Evolutionary conservation across 306 rosid species (phyloP), one percentile per base, ranked within the genome.

Genomic region (Pyrus pyrifolia): DNA sequence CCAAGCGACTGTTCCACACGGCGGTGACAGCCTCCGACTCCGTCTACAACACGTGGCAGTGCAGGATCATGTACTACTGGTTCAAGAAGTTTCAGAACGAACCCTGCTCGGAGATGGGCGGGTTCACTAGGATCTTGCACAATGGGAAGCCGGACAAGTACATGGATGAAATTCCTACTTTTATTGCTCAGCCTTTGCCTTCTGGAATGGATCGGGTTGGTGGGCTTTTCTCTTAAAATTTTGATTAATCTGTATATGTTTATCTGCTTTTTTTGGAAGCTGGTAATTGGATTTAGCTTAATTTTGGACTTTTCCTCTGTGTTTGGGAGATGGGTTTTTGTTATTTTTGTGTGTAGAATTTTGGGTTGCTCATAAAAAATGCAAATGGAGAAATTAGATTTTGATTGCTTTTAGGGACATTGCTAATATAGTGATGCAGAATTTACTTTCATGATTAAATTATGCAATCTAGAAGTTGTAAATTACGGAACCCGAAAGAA

Each of bases 91-190:
- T 93, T 18, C 83, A 79, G 83, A 81, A 85, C 22, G 70, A 23
- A 6, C 83, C 89, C 22, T 77, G 74, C 25, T 96, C 99, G n/a
- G 91, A 81, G 15, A 96, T 96, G 99, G 99, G 99, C 38, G 97
- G 98, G 0, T 96, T 91, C 77, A 96, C 99, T 0, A 79, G 99
- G 88, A 91, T 96, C 75, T 79, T 96, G 70, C 99, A 96, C 67
- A 91, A 97, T 10, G 99, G 99, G 33, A 89, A 89, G 75, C 81
- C 97, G 38, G 99, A 96, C 29, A 42, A 83, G 71, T 82, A 78
- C 79, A 93, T 91, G 97, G 86, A 87, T 46, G 99, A 96, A 88
- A 96, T 96, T 89, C 99, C 99, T 42, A 96, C 99, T 33, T 96
- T 96, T 68, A 81, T 96, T 85, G 99, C 99, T 35, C 91, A 96